Base-by-base conservation (phyloP, 1,284 basidiomycete genomes). In the Moesziomyces sp. region DNA sequence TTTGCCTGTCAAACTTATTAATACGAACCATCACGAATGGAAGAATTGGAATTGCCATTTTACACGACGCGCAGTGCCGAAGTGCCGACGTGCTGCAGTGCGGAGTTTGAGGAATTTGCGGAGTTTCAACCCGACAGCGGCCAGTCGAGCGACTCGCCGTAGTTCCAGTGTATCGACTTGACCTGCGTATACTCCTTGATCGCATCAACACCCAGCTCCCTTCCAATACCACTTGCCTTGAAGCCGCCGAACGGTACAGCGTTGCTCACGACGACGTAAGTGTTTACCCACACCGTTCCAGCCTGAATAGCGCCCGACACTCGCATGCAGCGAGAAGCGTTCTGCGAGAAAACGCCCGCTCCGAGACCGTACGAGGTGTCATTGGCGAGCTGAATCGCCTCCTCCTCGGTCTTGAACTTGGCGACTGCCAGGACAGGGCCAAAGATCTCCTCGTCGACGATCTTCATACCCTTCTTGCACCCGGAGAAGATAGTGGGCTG, bases 341-440 rank as follows among this genome's bases (percentile, higher is more conserved):
- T 88, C 75, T 89, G 87, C 28, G 91, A 89, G 87, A 95, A 95
- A 58, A 97, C 89, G 14, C 92, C 91, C 0, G 92, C 88, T 11
- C 92, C 91, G 47, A 95, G 88, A 68, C 95, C 95, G 85, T 96
- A 89, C 77, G 86, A 83, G 0, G 91, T 91, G 84, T 95, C 97
- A 95, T 55, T 74, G 21, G 93, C 94, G 79, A 89, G 87, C 52
- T 84, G 85, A 80, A 96, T 86, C 43, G 92, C 90, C 64, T 93
- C 92, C 38, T 64, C 74, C 43, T 82, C 78, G 54, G 80, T 79
- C 61, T 79, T 80, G 73, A 85, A 85, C 53, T 80, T 84, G 69
- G 85, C 80, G 49, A 87, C 79, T n/a, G 90, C 90, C 56, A 95
- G 85, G 4, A 91, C 84, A 0, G 91, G 90, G 0, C 90, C 91